A percentile compares a stretch with the other conserved stretches of the same genome.
phyloP scores from a whole-genome alignment of 352 stramenopile genomes.

The Aphanomyces invadans region DNA sequence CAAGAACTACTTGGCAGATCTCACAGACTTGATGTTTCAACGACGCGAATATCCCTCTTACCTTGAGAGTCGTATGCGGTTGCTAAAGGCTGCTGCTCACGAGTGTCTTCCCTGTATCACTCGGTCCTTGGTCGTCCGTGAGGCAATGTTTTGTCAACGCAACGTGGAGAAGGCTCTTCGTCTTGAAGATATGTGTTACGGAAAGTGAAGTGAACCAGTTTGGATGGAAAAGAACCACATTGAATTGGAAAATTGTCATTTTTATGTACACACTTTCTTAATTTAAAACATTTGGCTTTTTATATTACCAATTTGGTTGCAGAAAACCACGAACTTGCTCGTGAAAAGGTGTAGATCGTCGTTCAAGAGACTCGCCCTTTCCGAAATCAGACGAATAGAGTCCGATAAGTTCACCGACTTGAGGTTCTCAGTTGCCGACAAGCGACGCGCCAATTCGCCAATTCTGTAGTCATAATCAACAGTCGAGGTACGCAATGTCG shows the following conservation, averaged over 20 bases:
- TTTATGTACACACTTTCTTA: too few relatives aligned
- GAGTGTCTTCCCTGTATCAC: conserved; percentile 1
- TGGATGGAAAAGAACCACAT: neutral
- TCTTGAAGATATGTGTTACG: conserved; percentile 2
- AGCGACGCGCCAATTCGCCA: too few relatives aligned
- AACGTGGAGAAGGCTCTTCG: conserved; percentile 7
- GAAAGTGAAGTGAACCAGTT: neutral
- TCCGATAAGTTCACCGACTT: too few relatives aligned
- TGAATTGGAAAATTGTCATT: conserved; percentile 1
- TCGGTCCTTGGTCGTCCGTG: neutral
- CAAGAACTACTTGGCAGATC: neutral
- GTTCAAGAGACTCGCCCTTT: too few relatives aligned
- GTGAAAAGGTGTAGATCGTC: too few relatives aligned
- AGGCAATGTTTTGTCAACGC: conserved; percentile 1
- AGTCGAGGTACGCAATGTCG: too few relatives aligned
- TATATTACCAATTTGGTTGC: too few relatives aligned
- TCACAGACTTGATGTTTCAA: neutral
- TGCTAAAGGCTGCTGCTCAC: neutral
- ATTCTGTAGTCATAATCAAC: too few relatives aligned
- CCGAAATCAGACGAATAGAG: too few relatives aligned
- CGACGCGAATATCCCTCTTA: neutral
- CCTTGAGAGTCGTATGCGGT: neutral
- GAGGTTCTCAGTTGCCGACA: too few relatives aligned
- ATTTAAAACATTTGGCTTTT: too few relatives aligned
- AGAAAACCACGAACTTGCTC: too few relatives aligned